Evolutionary conservation across 148 eudicot species (phyloP).

Genomic region (Pharnaceum exiguum): DNA sequence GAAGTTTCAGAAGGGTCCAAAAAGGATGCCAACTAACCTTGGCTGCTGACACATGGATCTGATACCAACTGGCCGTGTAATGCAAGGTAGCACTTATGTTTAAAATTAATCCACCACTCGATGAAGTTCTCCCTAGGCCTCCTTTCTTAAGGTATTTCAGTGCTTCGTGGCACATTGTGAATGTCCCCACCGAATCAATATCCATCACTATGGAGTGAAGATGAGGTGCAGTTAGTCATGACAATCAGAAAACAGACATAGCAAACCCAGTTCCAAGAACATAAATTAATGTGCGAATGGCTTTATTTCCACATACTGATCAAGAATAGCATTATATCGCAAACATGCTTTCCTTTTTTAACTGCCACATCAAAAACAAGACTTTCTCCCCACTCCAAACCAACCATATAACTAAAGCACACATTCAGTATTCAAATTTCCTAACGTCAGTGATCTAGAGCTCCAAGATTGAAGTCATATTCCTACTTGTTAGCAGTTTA

Average conservation of each 20-base stretch:
- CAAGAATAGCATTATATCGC: too few species aligned
- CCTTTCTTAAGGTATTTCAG: constrained; percentile 79
- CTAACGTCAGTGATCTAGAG: too few species aligned
- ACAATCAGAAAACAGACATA: background rate
- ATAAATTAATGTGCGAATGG: too few species aligned
- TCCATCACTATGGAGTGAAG: constrained; percentile 51
- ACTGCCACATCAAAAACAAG: too few species aligned
- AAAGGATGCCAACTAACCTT: constrained; percentile 46
- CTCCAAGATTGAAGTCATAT: too few species aligned
- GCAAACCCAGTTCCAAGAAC: too few species aligned
- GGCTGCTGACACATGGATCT: constrained; percentile 94
- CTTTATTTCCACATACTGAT: too few species aligned
- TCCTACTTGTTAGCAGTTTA: too few species aligned
- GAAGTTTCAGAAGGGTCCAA: background rate
- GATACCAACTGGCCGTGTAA: constrained; percentile 96
- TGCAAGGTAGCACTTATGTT: constrained; percentile 97
- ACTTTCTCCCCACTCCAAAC: too few species aligned
- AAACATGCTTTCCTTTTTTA: too few species aligned
- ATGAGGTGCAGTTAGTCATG: background rate
- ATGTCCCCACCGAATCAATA: constrained; percentile 95
- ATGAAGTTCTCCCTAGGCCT: constrained; percentile 56
- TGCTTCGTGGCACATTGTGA: constrained; percentile 93
- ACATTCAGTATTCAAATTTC: too few species aligned
- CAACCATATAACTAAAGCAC: too few species aligned
- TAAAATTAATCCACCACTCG: constrained; percentile 72